phyloP scores from a whole-genome alignment of 306 rosid species.

The Rosa chinensis region DNA sequence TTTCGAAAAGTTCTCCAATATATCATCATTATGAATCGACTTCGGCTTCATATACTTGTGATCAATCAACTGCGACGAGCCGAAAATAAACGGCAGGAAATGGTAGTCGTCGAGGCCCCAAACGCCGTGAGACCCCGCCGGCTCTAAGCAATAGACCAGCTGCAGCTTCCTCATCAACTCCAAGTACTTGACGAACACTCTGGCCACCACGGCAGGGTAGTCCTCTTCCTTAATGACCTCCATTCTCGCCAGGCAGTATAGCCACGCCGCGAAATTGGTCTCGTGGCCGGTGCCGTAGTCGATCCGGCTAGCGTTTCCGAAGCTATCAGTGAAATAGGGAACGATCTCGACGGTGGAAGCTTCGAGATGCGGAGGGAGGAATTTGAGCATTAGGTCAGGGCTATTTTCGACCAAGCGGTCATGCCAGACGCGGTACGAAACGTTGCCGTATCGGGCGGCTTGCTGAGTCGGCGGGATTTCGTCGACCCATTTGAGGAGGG shows the following conservation, averaged over 20 bases:
- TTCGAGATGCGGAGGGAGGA: constrained; percentile 54
- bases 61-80: constrained; percentile 85
- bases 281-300: constrained; percentile 98
- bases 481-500: constrained; percentile 68
- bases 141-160: constrained; percentile 71
- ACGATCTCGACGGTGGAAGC: constrained; percentile 60
- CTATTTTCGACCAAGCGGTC: constrained; percentile 38
- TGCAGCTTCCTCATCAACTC: constrained; percentile 93
- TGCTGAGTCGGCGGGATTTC: constrained; percentile 77
- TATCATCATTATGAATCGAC: constrained; percentile 86
- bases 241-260: constrained; percentile 72
- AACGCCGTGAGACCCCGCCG: constrained; percentile 98
- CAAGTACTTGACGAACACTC: constrained; percentile 72
- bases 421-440: constrained; percentile 77
- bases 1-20: constrained; percentile 71
- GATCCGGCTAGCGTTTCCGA: constrained; percentile 82
- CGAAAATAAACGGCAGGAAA: constrained; percentile 82
- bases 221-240: constrained; percentile 72
- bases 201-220: constrained; percentile 60
- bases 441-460: constrained; percentile 78
- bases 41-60: constrained; percentile 97
- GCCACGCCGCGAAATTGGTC: constrained; percentile 89
- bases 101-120: constrained; percentile 99
- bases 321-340: constrained; percentile 71
- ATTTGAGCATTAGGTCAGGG: constrained; percentile 45